Conservation (phyloP, 176 grass and related monocot species). For the Dendrocalamus sinicus region DNA sequence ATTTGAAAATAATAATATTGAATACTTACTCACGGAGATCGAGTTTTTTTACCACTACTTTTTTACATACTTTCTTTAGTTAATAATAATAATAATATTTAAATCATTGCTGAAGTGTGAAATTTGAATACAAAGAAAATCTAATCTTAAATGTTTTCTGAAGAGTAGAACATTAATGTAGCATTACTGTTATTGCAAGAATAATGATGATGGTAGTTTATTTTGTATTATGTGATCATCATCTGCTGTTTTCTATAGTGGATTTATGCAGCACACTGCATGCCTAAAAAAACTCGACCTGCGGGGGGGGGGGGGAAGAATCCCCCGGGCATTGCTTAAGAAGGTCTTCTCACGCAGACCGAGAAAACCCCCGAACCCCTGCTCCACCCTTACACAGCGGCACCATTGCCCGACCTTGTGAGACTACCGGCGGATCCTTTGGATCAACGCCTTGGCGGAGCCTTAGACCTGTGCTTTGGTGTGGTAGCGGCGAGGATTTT, state of each 20-base stretch:
- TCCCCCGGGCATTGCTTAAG: too few relatives aligned
- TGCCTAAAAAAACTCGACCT: too few relatives aligned
- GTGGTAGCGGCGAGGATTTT: too few relatives aligned
- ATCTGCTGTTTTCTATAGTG: not conserved
- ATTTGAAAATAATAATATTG: not conserved
- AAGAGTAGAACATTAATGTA: not conserved
- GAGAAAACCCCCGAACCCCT: too few relatives aligned
- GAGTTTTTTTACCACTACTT: not conserved
- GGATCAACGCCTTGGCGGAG: too few relatives aligned
- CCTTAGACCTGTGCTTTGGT: too few relatives aligned
- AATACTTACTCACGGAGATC: conserved; percentile 3
- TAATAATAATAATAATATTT: not conserved
- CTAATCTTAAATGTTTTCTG: not conserved
- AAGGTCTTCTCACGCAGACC: too few relatives aligned
- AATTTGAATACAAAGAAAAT: not conserved
- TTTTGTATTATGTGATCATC: not conserved
- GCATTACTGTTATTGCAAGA: not conserved
- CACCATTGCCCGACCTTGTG: too few relatives aligned
- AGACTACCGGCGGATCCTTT: too few relatives aligned
- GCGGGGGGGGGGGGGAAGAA: too few relatives aligned
- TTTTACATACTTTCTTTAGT: not conserved
- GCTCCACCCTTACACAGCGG: too few relatives aligned
- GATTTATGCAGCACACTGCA: not conserved
- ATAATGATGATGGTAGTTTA: not conserved
- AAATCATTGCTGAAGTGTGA: not conserved